Evolutionary conservation across 2,329 filamentous ascomycete genomes (phyloP), one percentile per base, ranked within the genome.

Genomic region (Paramyrothecium sp.): DNA sequence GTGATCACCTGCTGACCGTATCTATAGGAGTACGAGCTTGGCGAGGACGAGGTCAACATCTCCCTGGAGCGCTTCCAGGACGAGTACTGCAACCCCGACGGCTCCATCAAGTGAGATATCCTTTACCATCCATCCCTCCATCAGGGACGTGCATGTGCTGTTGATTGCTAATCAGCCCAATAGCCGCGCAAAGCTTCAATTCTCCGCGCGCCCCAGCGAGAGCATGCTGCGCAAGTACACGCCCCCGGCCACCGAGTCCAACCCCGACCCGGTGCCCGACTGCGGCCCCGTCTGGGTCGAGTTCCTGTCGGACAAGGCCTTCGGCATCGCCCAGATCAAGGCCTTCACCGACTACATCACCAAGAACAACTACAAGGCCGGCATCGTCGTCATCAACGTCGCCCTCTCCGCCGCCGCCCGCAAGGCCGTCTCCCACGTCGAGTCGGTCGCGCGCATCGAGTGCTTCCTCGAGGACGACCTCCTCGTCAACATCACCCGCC

Each of bases 401-500:
- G 81, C 91, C 51, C 89, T 97, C 58, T 96, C 92, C 1, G 85
- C 92, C 26, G 90, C 93, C 59, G 94, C 93, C 41, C 87, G 94
- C 73, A 96, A 96, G 79, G 87, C 93, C 64, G 89, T 96, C 66
- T 87, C 87, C 63, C 88, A 89, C 58, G 87, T 94, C 57, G 86
- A 90, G 65, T 86, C 87, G 60, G 83, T 86, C 71, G 90, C 89
- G 56, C 87, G 90, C 69, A 91, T 97, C 69, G 95, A 99, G 80
- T 91, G 92, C 72, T 99, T 99, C 79, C 86, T 94, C 67, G 95
- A 98, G 81, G 90, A 95, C 73, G 95, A 99, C 76, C 77, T 99
- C 67, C 83, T 98, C 59, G 93, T 99, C 75, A 99, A 99, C 78
- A 98, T 99, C 75, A 98, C 94, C 58, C 91, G 93, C 74, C 95